A percentile compares a stretch with the other conserved stretches of the same genome.
Conservation (phyloP, 2,329 filamentous ascomycete genomes). For the Scopulariopsis brevicaulis region DNA sequence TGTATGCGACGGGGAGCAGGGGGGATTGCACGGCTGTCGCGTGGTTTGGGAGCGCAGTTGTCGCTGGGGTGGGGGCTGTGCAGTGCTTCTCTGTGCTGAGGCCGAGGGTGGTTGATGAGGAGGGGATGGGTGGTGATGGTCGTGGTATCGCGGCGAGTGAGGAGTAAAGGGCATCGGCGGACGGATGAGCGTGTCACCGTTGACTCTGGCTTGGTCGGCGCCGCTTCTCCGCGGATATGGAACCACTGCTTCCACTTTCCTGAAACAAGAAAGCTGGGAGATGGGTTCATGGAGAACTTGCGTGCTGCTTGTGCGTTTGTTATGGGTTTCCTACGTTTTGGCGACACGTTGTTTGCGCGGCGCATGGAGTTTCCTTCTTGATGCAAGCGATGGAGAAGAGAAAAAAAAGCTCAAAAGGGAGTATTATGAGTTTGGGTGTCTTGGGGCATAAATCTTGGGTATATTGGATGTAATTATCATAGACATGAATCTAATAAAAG, state of each 20-base stretch:
- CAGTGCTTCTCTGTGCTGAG: slow-evolving; percentile 46
- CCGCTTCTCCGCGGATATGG: too few relatives aligned
- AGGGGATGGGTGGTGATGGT: neutral
- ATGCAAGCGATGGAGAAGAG: neutral
- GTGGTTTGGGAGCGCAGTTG: slow-evolving; percentile 50
- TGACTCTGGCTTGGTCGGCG: too few relatives aligned
- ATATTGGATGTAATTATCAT: neutral
- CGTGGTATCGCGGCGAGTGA: neutral
- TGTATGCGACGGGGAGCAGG: slow-evolving; percentile 49
- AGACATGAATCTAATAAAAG: neutral
- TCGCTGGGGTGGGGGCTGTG: slow-evolving; percentile 43
- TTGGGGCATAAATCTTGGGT: neutral
- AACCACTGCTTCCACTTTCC: neutral
- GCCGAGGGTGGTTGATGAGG: slow-evolving; percentile 7
- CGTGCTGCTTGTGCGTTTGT: neutral
- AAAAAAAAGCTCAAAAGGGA: neutral
- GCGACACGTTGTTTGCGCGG: neutral
- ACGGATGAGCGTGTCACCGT: neutral
- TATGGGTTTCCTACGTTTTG: neutral
- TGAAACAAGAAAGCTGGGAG: neutral
- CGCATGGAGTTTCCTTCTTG: neutral
- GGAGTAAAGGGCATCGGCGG: neutral
- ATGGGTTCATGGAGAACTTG: neutral
- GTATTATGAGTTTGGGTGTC: neutral
- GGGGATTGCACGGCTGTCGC: slow-evolving; percentile 49